Base-by-base conservation (phyloP, 73 alveolate species). In the Urostyla sp. region DNA sequence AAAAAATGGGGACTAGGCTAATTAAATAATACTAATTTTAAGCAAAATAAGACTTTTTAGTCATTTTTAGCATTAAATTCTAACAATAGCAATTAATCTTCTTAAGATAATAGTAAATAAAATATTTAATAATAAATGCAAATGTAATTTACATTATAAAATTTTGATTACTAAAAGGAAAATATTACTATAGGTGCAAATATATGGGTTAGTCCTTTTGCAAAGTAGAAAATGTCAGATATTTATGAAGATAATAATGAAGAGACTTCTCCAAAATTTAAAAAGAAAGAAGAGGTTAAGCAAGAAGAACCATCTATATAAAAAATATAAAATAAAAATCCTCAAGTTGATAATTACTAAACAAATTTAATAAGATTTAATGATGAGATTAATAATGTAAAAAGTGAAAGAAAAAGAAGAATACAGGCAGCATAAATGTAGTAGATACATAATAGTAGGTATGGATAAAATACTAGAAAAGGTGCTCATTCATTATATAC, bases 331-430 rank as follows among this genome's bases (percentile, higher is more conserved):
- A 60, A 63, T 40, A 35, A 63, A 13, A 43, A 34, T 43, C 15
- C 45, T 10, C 37, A 63, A 45, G 20, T 63, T 24, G 60, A 63
- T 40, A 15, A 63, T 21, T 63, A 38, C 44, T 10, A 38, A 2
- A 63, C 37, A 23, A 63, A 63, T 63, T 23, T 63, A 8, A 63
- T 63, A 1, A 63, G 79, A 40, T 63, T 63, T 23, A 63, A 63
- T 63, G 79, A 63, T 63, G 79, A 63, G 26, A 63, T 63, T 63
- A 63, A 63, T 63, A 63, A 63, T 63, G 79, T 63, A 3, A 63
- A 63, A 24, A 63, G 57, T 38, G 79, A 63, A 40, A 63, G 79
- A 63, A 63, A 63, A 24, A 18, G 79, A 4, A 63, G 44, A 23
- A 44, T 44, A 13, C 48, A 24, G 4, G 55, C 79, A 40, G 51